Evolutionary conservation across 148 eudicot species (phyloP), one percentile per base, ranked within the genome.

Genomic region (Oxyria digyna): DNA sequence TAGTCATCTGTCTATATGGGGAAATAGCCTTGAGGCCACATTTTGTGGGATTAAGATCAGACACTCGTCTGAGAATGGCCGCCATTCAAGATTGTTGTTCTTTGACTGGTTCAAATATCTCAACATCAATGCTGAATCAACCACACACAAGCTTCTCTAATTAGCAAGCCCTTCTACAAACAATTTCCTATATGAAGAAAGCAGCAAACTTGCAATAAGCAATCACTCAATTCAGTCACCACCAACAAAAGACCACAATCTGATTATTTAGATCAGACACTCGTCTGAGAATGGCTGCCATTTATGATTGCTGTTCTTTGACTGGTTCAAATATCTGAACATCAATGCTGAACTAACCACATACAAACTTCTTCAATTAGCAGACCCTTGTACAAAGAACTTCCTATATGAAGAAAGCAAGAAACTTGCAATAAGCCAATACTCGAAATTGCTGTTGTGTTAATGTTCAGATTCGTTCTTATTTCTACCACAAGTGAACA

Each of bases 1-100:
- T 78, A 3, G 95, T 91, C 95, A 86, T 88, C 50, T 67, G 70
- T 52, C 95, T 84, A 42, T 18, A 27, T 26, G 64, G 35, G 37
- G 29, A 8, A 5, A 13, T 13, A 4, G 4, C 33, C 31, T 12
- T 55, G 63, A n/a, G 17, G 33, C 63, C 65, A 59, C 38, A 5
- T 15, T 59, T 59, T 29, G 20, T 59, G 37, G 65, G 37, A 14
- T 4, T 59, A 4, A 29, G 37, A 59, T 59, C 65, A 29, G 18
- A 27, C 37, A 29, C 37, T 59, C 65, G 37, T 15, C 65, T 33
- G 20, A 59, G 37, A 27, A 59, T 59, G 35, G 65, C 65, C 29
- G 65, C 65, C 65, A 59, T 59, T 59, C 29, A 59, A 29, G 18
- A 14, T 59, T 59, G 20, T 10, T 29, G 11, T 59, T 31, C 37